Evolutionary conservation across 805 yeast genomes (phyloP).

Genomic region (Tetrapisispora pingtungensis): DNA sequence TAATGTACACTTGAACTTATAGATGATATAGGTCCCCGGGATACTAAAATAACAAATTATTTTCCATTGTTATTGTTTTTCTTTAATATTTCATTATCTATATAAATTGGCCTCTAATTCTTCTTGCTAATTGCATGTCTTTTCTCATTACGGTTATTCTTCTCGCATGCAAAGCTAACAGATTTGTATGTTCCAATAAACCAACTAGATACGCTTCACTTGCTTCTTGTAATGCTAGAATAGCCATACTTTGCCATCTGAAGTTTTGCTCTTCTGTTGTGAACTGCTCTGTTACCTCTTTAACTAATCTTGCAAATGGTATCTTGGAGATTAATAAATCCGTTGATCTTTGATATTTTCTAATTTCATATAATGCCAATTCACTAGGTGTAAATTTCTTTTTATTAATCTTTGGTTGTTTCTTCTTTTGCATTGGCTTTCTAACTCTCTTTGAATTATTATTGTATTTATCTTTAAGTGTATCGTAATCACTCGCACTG

Average conservation of each 20-base stretch:
- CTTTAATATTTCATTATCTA: no score
- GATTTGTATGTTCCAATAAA: slow-evolving; percentile 64
- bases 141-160: slow-evolving; percentile 80
- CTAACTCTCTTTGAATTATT: neutral
- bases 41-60: no score
- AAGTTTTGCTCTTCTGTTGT: slow-evolving; percentile 42
- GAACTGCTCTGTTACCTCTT: slow-evolving; percentile 55
- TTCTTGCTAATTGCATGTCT: slow-evolving; percentile 70
- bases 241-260: slow-evolving; percentile 73
- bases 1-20: no score
- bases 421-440: slow-evolving; percentile 4
- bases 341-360: slow-evolving; percentile 56
- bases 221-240: slow-evolving; percentile 72
- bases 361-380: slow-evolving; percentile 55
- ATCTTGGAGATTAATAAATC: slow-evolving; percentile 59
- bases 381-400: slow-evolving; percentile 54
- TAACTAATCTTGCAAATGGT: slow-evolving; percentile 69
- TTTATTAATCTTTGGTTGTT: slow-evolving; percentile 32
- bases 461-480: neutral
- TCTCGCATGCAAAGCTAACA: slow-evolving; percentile 70
- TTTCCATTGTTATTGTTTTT: no score
- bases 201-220: slow-evolving; percentile 69
- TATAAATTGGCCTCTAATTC: slow-evolving; percentile 50
- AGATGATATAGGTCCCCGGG: no score
- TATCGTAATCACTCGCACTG: neutral